Conservation (phyloP, 345 rosid genomes). For the Geranium rotundifolium region DNA sequence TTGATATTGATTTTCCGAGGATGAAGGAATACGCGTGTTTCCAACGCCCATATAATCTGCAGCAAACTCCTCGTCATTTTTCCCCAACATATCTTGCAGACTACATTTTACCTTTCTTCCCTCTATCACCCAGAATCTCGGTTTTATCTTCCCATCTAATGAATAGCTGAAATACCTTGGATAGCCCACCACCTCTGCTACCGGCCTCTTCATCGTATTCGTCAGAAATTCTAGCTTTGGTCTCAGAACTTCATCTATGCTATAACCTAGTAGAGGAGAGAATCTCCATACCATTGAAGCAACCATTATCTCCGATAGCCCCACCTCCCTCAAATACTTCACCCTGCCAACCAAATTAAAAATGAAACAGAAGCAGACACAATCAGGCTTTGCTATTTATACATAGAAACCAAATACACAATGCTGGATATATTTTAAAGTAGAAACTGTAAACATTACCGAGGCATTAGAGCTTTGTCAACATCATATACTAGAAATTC, state of each 20-base stretch:
- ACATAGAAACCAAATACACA: not conserved
- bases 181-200: constrained; percentile 50
- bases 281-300: constrained; percentile 69
- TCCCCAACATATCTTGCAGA: constrained; percentile 68
- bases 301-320: constrained; percentile 52
- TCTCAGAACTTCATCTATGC: constrained; percentile 52
- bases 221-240: constrained; percentile 70
- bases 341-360: constrained; percentile 29
- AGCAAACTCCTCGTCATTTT: constrained; percentile 77
- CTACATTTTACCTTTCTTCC: constrained; percentile 48
- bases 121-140: constrained; percentile 62
- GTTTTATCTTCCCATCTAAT: constrained; percentile 75
- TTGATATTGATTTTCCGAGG: not conserved
- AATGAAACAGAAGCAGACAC: not conserved
- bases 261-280: constrained; percentile 82
- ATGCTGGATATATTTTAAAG: not conserved
- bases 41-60: constrained; percentile 43
- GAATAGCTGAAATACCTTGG: constrained; percentile 89
- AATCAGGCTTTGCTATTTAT: not conserved
- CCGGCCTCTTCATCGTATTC: constrained; percentile 51
- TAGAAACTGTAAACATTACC: constrained; percentile 26
- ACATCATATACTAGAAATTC: constrained; percentile 64
- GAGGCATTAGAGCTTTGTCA: constrained; percentile 49
- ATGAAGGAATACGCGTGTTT: constrained; percentile 13
- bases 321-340: constrained; percentile 50